These are phyloP conservation scores for Schwanniomyces pseudopolymorphus DNA, from an alignment of 805 yeast species.

Conservation along the genomic window DNA sequence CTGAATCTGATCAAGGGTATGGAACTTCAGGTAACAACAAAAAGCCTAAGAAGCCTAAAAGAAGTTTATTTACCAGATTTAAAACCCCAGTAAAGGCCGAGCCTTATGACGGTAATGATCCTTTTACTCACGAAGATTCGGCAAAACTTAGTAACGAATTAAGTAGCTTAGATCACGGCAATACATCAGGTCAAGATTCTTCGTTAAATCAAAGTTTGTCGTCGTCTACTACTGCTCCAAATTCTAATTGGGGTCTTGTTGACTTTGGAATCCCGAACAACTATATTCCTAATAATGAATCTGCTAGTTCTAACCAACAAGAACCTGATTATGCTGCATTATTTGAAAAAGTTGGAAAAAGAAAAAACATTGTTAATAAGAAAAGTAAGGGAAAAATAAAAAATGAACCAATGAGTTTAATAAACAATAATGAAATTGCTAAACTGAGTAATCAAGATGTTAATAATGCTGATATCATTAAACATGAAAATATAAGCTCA, in stretches of 20 bases:
- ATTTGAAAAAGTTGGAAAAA: conserved; percentile 42
- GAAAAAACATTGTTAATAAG: conserved; percentile 30
- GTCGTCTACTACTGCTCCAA: not conserved
- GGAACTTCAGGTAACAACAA: conserved; percentile 21
- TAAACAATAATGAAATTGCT: no score
- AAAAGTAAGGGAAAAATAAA: conserved; percentile 25
- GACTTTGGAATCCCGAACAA: conserved; percentile 16
- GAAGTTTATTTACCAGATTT: conserved; percentile 40
- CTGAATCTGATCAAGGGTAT: conserved; percentile 11
- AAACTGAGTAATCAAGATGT: conserved; percentile 4
- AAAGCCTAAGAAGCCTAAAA: conserved; percentile 29
- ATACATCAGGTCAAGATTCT: conserved; percentile 3
- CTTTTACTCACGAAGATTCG: conserved; percentile 3
- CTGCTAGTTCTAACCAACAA: conserved; percentile 6
- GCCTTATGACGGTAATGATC: conserved; percentile 6
- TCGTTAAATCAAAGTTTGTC: conserved; percentile 2
- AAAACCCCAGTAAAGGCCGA: conserved; percentile 22
- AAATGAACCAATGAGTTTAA: no score
- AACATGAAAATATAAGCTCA: conserved; percentile 7
- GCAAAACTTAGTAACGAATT: not conserved
- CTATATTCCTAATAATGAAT: conserved; percentile 9
- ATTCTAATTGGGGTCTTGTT: conserved; percentile 6
- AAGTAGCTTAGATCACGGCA: conserved; percentile 3
- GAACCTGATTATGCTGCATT: conserved; percentile 46
- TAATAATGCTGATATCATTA: not conserved